These are phyloP conservation scores for Stagonosporopsis chrysanthemi DNA, from an alignment of 2,329 filamentous ascomycete genomes.

Conservation along the genomic window DNA sequence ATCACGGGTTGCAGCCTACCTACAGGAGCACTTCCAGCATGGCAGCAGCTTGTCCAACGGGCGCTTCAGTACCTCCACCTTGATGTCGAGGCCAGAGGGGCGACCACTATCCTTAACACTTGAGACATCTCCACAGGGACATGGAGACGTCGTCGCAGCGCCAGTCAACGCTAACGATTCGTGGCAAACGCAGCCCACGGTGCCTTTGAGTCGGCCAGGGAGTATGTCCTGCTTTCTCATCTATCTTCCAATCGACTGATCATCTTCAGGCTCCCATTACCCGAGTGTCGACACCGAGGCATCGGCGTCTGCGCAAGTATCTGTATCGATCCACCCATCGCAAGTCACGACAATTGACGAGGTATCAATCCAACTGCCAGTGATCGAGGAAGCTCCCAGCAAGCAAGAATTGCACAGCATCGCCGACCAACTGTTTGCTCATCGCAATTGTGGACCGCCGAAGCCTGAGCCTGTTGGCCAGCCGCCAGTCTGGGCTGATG, in stretches of 20 bases:
- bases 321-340: background rate
- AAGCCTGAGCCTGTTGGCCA: conserved; percentile 44
- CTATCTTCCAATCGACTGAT: background rate
- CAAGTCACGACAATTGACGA: conserved; percentile 19
- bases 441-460: conserved; percentile 31
- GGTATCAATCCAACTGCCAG: background rate
- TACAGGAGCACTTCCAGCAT: background rate
- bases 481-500: conserved; percentile 65
- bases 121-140: background rate
- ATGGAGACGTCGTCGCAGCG: too few relatives aligned
- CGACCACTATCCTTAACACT: background rate
- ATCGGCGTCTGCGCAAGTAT: too few relatives aligned
- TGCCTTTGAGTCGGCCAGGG: conserved; percentile 1
- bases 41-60: background rate
- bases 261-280: background rate
- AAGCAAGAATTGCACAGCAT: conserved; percentile 17
- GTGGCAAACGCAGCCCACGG: conserved; percentile 11
- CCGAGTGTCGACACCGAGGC: background rate
- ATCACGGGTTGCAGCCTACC: background rate
- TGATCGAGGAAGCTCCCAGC: background rate
- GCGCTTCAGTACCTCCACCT: background rate
- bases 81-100: background rate
- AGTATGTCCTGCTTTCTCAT: background rate
- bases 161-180: background rate
- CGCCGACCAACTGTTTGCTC: conserved; percentile 23